Conservation (phyloP, 2,329 filamentous ascomycete species). For the Pleurostoma richardsiae region DNA sequence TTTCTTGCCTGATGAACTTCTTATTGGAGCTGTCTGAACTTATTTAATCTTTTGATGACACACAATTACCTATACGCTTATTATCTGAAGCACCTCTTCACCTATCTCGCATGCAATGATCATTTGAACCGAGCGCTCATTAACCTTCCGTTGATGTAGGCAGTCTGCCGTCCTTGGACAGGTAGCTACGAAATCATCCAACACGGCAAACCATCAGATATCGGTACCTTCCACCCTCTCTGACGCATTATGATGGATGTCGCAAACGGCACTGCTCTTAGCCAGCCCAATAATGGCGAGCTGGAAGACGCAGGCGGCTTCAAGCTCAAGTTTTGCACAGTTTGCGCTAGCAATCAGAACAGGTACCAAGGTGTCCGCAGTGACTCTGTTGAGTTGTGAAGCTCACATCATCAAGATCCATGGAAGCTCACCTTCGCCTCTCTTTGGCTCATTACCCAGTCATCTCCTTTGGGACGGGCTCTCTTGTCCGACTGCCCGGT, state of each 20-base stretch:
- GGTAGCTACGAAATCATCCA: no score
- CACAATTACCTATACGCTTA: conserved; percentile 30
- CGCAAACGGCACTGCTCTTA: conserved; percentile 30
- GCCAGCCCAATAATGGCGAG: conserved; percentile 32
- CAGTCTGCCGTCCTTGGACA: no score
- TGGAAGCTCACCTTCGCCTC: conserved; percentile 96
- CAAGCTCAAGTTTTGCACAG: conserved; percentile 95
- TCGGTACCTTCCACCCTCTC: no score
- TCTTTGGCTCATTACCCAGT: conserved; percentile 87
- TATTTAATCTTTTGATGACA: conserved; percentile 55
- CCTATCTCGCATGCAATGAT: conserved; percentile 10
- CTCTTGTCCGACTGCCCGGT: conserved; percentile 86
- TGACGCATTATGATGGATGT: conserved; percentile 25
- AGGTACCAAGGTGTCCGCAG: conserved; percentile 45
- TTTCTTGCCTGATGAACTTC: conserved; percentile 44
- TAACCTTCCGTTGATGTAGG: no score
- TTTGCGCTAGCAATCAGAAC: conserved; percentile 99
- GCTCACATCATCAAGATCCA: conserved; percentile 53
- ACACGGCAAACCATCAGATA: no score
- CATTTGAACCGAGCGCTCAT: no score
- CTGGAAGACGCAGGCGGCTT: conserved; percentile 55
- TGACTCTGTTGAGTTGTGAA: conserved; percentile 3
- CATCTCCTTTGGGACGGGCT: conserved; percentile 95
- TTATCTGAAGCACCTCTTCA: conserved; percentile 14
- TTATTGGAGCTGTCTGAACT: conserved; percentile 71